Conservation (phyloP, 768 basidiomycete species). For the Russula sp. region DNA sequence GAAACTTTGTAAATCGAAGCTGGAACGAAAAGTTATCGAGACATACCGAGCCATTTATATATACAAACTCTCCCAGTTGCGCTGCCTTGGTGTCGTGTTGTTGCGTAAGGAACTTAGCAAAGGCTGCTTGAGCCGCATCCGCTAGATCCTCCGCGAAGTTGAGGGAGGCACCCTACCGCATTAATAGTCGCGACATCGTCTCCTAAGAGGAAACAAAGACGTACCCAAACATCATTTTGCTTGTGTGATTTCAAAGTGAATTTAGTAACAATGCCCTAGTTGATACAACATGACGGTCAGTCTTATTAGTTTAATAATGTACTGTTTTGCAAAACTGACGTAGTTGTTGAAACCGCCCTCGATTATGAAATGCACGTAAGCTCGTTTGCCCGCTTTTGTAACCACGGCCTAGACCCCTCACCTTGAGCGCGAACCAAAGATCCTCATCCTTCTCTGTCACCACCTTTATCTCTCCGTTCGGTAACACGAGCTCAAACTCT, state of each 20-base stretch:
- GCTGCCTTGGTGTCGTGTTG: slow-evolving; percentile 7
- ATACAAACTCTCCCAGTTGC: slow-evolving; percentile 1
- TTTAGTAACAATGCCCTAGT: slow-evolving; percentile 19
- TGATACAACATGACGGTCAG: background rate
- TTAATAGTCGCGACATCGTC: background rate
- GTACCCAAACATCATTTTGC: slow-evolving; percentile 19
- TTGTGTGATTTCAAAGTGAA: slow-evolving; percentile 6
- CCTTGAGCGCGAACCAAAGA: slow-evolving; percentile 20
- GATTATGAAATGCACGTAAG: background rate
- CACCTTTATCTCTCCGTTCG: slow-evolving; percentile 25
- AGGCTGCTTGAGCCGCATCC: background rate
- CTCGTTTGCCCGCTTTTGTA: background rate
- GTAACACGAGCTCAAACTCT: slow-evolving; percentile 28
- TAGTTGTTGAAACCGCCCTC: slow-evolving; percentile 19
- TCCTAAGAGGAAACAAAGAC: background rate
- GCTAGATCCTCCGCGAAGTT: background rate
- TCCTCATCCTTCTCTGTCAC: slow-evolving; percentile 13
- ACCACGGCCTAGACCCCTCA: background rate
- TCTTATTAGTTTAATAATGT: background rate
- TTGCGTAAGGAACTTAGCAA: background rate
- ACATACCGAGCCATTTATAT: slow-evolving; percentile 4
- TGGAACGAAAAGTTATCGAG: slow-evolving; percentile 33
- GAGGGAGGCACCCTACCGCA: background rate
- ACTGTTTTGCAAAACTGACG: background rate
- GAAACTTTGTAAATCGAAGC: slow-evolving; percentile 26